phyloP scores from a whole-genome alignment of 2,329 filamentous ascomycete genomes.

The Alternaria gaisen region DNA sequence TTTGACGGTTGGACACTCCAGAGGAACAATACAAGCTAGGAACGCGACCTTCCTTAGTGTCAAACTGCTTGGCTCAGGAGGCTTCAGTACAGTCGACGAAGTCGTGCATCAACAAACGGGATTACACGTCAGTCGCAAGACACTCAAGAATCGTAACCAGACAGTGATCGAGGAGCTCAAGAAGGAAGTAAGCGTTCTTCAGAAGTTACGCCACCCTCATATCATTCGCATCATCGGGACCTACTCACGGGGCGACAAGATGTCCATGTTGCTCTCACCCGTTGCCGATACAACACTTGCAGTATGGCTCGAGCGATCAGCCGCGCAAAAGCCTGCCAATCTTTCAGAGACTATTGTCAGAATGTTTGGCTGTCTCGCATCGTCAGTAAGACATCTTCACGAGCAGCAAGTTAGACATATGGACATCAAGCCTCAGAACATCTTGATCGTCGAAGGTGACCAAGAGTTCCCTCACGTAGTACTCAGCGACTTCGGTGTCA shows the following conservation, averaged over 20 bases:
- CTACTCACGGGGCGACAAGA: constrained; percentile 49
- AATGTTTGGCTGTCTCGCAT: constrained; percentile 50
- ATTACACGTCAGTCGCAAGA: constrained; percentile 47
- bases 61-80: constrained; percentile 47
- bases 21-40: constrained; percentile 10
- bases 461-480: constrained; percentile 45
- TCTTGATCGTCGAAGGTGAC: constrained; percentile 44
- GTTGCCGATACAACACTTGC: constrained; percentile 50
- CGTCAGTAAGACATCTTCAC: constrained; percentile 48
- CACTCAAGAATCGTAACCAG: constrained; percentile 48
- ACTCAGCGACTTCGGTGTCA: constrained; percentile 51
- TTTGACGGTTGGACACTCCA: neutral
- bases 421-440: constrained; percentile 53
- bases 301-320: constrained; percentile 42
- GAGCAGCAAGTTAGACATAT: constrained; percentile 50
- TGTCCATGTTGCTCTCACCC: constrained; percentile 49
- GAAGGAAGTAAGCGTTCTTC: constrained; percentile 48
- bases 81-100: constrained; percentile 51
- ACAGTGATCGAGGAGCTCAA: constrained; percentile 45
- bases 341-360: constrained; percentile 37
- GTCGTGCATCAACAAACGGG: constrained; percentile 48
- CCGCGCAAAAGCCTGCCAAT: constrained; percentile 31
- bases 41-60: constrained; percentile 43
- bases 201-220: constrained; percentile 51
- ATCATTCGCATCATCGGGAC: constrained; percentile 50